Percentiles rank a stretch among this genome's conserved stretches.
These are phyloP conservation scores for Tolypocladium endophyticum DNA, from an alignment of 2,329 filamentous ascomycete genomes.

Conservation along the genomic window DNA sequence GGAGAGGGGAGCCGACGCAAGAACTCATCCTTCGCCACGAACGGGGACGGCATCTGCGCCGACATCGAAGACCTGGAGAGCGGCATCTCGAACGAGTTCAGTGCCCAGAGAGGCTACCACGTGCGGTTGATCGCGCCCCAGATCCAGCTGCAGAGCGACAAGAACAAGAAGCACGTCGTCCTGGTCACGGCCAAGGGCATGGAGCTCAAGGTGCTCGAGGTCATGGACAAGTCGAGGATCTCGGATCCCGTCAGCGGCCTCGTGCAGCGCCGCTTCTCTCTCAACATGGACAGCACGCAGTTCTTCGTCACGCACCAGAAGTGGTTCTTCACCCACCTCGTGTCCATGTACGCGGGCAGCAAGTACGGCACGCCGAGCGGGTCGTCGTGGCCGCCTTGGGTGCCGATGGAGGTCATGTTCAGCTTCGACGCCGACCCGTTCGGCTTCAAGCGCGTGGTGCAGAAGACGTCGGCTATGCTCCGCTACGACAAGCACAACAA, in stretches of 20 bases:
- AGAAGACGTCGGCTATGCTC: conserved; percentile 89
- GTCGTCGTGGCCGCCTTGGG: conserved; percentile 94
- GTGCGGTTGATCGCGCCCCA: conserved; percentile 92
- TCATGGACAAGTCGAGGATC: conserved; percentile 92
- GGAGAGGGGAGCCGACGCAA: conserved; percentile 78
- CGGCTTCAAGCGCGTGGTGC: conserved; percentile 94
- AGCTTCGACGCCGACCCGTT: conserved; percentile 90
- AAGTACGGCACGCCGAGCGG: conserved; percentile 78
- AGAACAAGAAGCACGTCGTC: conserved; percentile 93
- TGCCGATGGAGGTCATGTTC: conserved; percentile 97
- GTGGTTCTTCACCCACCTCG: conserved; percentile 71
- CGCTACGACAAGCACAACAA: conserved; percentile 98
- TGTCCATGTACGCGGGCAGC: conserved; percentile 91
- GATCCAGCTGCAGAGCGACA: conserved; percentile 96
- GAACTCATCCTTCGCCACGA: conserved; percentile 18
- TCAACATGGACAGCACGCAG: conserved; percentile 95
- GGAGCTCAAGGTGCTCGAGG: conserved; percentile 94
- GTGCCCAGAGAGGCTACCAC: conserved; percentile 87
- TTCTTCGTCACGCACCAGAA: conserved; percentile 96
- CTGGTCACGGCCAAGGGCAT: conserved; percentile 95
- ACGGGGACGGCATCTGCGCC: conserved; percentile 21
- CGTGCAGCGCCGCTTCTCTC: conserved; percentile 85
- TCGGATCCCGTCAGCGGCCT: conserved; percentile 90
- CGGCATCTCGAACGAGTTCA: conserved; percentile 79
- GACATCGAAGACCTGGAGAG: conserved; percentile 54